Conservation (phyloP, 768 basidiomycete genomes). For the Serendipita indica region DNA sequence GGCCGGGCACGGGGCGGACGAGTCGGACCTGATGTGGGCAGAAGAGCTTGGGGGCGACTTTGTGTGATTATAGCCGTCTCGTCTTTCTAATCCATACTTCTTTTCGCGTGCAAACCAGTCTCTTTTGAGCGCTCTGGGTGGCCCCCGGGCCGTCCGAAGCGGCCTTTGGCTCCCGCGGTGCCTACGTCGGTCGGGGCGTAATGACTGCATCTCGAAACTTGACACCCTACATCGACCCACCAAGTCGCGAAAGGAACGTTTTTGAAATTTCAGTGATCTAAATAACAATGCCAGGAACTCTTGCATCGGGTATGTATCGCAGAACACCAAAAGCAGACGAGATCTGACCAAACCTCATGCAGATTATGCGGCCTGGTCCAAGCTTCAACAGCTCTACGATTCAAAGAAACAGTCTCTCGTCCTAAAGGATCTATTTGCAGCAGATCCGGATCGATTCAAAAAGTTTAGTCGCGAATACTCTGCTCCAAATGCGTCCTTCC, state of each 20-base stretch:
- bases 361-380: slow-evolving; percentile 87
- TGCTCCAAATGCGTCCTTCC: slow-evolving; percentile 59
- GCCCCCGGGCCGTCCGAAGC: neutral
- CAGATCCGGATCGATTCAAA: slow-evolving; percentile 74
- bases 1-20: neutral
- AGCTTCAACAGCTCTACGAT: slow-evolving; percentile 74
- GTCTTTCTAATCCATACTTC: neutral
- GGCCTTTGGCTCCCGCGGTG: neutral
- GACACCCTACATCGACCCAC: neutral
- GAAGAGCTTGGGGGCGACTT: neutral
- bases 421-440: slow-evolving; percentile 83
- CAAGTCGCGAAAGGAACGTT: neutral
- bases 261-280: neutral
- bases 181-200: neutral
- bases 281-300: slow-evolving; percentile 32
- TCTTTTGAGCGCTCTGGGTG: no score
- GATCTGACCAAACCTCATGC: no score
- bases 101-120: no score
- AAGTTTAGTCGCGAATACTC: slow-evolving; percentile 71
- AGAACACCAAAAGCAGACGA: neutral
- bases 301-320: slow-evolving; percentile 39
- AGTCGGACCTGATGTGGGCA: neutral
- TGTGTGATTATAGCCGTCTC: neutral
- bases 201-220: neutral
- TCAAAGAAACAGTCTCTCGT: slow-evolving; percentile 54